These are phyloP conservation scores for Daldinia vernicosa DNA, from an alignment of 495 filamentous ascomycete species.

Conservation along the genomic window DNA sequence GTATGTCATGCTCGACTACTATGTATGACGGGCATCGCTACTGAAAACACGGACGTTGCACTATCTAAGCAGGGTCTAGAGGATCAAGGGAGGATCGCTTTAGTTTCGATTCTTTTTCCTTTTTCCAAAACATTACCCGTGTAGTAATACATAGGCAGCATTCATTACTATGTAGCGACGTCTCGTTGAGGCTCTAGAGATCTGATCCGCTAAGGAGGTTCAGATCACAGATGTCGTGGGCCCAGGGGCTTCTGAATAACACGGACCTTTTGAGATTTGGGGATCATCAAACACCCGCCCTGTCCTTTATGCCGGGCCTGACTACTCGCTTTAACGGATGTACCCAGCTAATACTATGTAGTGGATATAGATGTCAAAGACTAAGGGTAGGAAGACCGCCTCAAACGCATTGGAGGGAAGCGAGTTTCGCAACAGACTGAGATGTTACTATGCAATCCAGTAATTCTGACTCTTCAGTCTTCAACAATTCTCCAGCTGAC, in stretches of 20 bases:
- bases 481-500: not conserved
- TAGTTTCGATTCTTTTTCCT: conserved; percentile 35
- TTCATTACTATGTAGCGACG: not conserved
- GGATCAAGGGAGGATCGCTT: conserved; percentile 27
- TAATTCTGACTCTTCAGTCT: not conserved
- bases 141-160: conserved; percentile 1
- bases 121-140: conserved; percentile 19
- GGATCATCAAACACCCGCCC: conserved; percentile 35
- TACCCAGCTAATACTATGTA: conserved; percentile 30
- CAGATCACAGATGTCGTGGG: conserved; percentile 35
- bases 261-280: conserved; percentile 30
- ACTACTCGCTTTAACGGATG: conserved; percentile 16
- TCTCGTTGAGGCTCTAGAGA: conserved; percentile 36
- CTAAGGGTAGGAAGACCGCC: conserved; percentile 24
- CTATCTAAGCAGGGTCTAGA: conserved; percentile 23
- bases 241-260: conserved; percentile 19
- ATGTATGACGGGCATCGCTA: not conserved
- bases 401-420: conserved; percentile 37
- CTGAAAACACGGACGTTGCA: not conserved
- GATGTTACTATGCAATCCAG: not conserved
- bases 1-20: conserved; percentile 7
- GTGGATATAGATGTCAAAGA: conserved; percentile 17
- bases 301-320: conserved; percentile 29
- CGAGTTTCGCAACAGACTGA: conserved; percentile 38
- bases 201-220: conserved; percentile 35